phyloP scores from a whole-genome alignment of 208 protist species.

The Leptomonas pyrrhocoris region DNA sequence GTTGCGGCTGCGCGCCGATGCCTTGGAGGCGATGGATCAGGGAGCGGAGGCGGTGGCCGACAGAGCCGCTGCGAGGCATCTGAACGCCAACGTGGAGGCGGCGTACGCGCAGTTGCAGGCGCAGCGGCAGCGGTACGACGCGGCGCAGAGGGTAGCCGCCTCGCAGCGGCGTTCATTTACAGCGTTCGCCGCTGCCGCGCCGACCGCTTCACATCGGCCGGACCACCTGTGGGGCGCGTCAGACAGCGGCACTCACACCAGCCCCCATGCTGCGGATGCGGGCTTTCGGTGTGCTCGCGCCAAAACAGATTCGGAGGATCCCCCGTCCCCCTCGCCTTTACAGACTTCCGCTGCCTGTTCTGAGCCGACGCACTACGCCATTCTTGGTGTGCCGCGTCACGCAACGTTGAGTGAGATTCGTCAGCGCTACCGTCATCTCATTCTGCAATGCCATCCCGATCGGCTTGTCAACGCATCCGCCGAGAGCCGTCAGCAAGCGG shows the following conservation, averaged over 20 bases:
- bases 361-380: constrained; percentile 61
- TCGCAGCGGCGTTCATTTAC: constrained; percentile 2
- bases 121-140: constrained; percentile 23
- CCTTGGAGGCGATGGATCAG: constrained; percentile 31
- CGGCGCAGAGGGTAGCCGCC: not conserved
- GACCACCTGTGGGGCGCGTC: not conserved
- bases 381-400: constrained; percentile 48
- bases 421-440: constrained; percentile 64
- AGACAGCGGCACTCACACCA: not conserved
- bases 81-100: constrained; percentile 40
- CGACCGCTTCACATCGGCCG: not conserved
- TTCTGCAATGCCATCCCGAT: constrained; percentile 83
- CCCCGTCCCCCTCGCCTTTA: not conserved
- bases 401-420: constrained; percentile 59
- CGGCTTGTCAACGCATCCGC: constrained; percentile 51
- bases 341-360: not conserved
- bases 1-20: constrained; percentile 59
- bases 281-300: too few species aligned
- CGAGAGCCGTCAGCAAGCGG: constrained; percentile 36
- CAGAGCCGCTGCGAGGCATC: constrained; percentile 33
- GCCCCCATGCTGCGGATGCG: not conserved
- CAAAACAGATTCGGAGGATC: not conserved
- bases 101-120: constrained; percentile 45
- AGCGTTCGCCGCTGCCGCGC: not conserved
- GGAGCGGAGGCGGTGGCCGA: constrained; percentile 55